A percentile compares a stretch with the other conserved stretches of the same genome.
These are phyloP conservation scores for Aspergillus floridensis DNA, from an alignment of 2,329 filamentous ascomycete genomes.

Conservation along the genomic window DNA sequence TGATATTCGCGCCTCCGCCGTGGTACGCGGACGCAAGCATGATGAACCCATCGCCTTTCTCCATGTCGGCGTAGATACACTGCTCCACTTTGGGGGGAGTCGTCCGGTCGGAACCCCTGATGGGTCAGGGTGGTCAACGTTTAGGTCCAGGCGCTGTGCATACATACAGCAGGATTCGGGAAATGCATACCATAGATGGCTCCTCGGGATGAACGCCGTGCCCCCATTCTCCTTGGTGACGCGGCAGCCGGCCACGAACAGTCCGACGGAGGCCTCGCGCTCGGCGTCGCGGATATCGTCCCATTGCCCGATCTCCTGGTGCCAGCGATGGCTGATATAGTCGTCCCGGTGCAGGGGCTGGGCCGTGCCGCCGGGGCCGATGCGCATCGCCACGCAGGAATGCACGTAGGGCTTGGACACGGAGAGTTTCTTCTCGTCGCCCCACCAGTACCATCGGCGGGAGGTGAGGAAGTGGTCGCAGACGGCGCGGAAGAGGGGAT, in stretches of 20 bases:
- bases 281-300: constrained; percentile 13
- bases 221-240: constrained; percentile 30
- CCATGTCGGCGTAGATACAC: neutral
- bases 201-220: constrained; percentile 30
- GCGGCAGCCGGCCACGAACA: constrained; percentile 26
- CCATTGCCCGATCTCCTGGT: constrained; percentile 1
- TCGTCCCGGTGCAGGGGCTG: constrained; percentile 25
- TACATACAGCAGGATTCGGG: neutral
- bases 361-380: constrained; percentile 22
- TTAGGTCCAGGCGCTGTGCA: too few species aligned
- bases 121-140: neutral
- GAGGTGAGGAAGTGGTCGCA: constrained; percentile 29
- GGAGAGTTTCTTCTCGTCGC: constrained; percentile 25
- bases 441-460: constrained; percentile 29
- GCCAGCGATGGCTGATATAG: constrained; percentile 9
- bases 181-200: constrained; percentile 23
- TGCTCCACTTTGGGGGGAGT: neutral
- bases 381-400: constrained; percentile 17
- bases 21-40: neutral
- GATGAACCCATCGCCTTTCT: neutral
- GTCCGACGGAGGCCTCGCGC: constrained; percentile 20
- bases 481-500: constrained; percentile 26
- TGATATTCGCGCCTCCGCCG: neutral
- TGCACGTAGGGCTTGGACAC: constrained; percentile 25
- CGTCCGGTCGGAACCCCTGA: neutral